A percentile compares a stretch with the other conserved stretches of the same genome.
Conservation (phyloP, 352 stramenopile genomes). For the Globisporangium nunn region DNA sequence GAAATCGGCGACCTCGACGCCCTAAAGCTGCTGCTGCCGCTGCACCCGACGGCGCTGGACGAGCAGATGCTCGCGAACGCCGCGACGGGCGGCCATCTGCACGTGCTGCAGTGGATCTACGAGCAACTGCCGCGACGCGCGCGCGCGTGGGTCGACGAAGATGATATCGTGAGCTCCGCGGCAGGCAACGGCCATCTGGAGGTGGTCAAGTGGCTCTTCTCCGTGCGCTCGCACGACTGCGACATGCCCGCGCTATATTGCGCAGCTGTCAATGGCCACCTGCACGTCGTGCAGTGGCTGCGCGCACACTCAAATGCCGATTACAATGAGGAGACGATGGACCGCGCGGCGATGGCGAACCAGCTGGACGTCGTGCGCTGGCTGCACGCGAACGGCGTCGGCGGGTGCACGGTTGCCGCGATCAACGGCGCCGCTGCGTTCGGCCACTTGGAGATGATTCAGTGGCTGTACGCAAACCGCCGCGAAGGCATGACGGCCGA, state of each 20-base stretch:
- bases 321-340: slow-evolving; percentile 24
- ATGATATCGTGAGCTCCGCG: slow-evolving; percentile 6
- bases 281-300: slow-evolving; percentile 28
- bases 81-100: slow-evolving; percentile 3
- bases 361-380: slow-evolving; percentile 29
- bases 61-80: slow-evolving; percentile 8
- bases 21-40: slow-evolving; percentile 2
- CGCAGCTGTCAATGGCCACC: slow-evolving; percentile 20
- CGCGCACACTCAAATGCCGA: slow-evolving; percentile 16
- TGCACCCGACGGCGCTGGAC: slow-evolving; percentile 5
- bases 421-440: slow-evolving; percentile 30
- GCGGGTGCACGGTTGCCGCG: slow-evolving; percentile 27
- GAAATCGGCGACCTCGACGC: neutral
- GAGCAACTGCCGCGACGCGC: neutral
- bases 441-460: slow-evolving; percentile 29
- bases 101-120: slow-evolving; percentile 13
- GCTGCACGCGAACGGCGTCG: slow-evolving; percentile 20
- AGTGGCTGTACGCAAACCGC: slow-evolving; percentile 28
- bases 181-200: slow-evolving; percentile 13
- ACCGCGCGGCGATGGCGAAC: slow-evolving; percentile 20
- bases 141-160: slow-evolving; percentile 1
- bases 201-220: slow-evolving; percentile 19
- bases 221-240: slow-evolving; percentile 11
- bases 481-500: slow-evolving; percentile 18
- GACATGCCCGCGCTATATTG: slow-evolving; percentile 28